phyloP scores from a whole-genome alignment of 352 stramenopile species.

The Pythium insidiosum region DNA sequence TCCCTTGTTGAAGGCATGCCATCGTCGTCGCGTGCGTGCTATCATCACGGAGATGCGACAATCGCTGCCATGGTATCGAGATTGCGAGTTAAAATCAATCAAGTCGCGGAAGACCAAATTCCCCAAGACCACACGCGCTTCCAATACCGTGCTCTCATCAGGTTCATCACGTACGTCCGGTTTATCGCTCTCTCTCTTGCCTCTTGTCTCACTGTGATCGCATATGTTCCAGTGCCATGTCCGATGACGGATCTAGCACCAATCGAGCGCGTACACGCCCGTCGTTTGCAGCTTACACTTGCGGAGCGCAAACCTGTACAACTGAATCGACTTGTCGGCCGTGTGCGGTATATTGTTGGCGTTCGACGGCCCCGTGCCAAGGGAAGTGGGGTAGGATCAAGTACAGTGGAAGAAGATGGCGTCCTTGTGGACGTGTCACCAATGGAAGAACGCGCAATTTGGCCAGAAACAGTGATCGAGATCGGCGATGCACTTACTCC shows the following conservation, averaged over 20 bases:
- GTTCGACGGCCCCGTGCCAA: too few species aligned
- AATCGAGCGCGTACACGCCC: conserved; percentile 10
- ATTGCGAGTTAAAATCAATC: too few species aligned
- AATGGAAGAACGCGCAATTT: conserved; percentile 11
- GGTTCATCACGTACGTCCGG: too few species aligned
- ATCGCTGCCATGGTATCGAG: conserved; percentile 20
- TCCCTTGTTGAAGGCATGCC: conserved; percentile 26
- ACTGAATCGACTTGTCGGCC: conserved; percentile 7
- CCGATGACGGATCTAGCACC: conserved; percentile 7
- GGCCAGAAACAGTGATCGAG: conserved; percentile 47
- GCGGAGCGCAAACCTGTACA: not conserved
- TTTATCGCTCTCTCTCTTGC: too few species aligned
- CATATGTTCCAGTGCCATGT: too few species aligned
- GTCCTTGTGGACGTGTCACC: too few species aligned
- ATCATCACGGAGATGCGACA: conserved; percentile 24
- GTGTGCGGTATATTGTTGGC: conserved; percentile 13
- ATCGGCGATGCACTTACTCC: conserved; percentile 32
- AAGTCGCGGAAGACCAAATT: too few species aligned
- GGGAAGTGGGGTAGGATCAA: too few species aligned
- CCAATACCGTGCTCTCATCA: too few species aligned
- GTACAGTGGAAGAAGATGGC: too few species aligned
- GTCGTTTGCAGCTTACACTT: conserved; percentile 1
- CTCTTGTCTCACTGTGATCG: too few species aligned
- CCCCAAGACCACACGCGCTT: too few species aligned
- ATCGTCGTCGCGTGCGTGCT: conserved; percentile 26